Base-by-base conservation (phyloP, 73 alveolate species). In the Paramecium sonneborni region DNA sequence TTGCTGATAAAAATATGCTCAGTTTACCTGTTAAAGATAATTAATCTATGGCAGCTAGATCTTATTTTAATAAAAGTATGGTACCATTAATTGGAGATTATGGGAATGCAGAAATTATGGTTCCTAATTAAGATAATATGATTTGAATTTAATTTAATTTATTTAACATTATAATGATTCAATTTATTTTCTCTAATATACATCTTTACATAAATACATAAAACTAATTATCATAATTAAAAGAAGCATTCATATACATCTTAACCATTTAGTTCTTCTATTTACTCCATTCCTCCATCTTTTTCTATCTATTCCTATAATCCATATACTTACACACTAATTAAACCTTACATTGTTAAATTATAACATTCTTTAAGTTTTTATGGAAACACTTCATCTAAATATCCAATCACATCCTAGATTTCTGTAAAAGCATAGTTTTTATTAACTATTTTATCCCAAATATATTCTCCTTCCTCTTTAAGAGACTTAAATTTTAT, bases 21-120 rank as follows among this genome's bases (percentile, higher is more conserved):
- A 79, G 72, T 43, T 34, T 72, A n/a, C 86, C 86, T 34, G 39
- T 37, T 3, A 72, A 72, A 35, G 74, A 79, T 24, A 34, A 34
- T 10, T 62, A 39, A 26, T 43, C 76, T n/a, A 18, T 79, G 74
- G 90, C 90, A 11, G 90, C 90, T 20, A 79, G 48, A 79, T 79
- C 90, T 6, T 79, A 79, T 44, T 79, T 79, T 24, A 79, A 79
- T 21, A 79, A 44, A 24, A 79, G 90, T 6, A 44, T 79, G 69
- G 55, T 79, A 12, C 90, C 90, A 1, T 44, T 79, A 34, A 79
- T 79, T 18, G 90, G 90, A 11, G 90, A 79, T 44, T 79, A 79
- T 43, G 90, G 72, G 10, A 43, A 79, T 41, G 90, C 90, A 23
- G 90, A 79, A 46, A 79, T 79, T 62, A 32, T 79, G 72, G 74